phyloP scores from a whole-genome alignment of 2,329 filamentous ascomycete genomes.

The Botryosphaeria dothidea region DNA sequence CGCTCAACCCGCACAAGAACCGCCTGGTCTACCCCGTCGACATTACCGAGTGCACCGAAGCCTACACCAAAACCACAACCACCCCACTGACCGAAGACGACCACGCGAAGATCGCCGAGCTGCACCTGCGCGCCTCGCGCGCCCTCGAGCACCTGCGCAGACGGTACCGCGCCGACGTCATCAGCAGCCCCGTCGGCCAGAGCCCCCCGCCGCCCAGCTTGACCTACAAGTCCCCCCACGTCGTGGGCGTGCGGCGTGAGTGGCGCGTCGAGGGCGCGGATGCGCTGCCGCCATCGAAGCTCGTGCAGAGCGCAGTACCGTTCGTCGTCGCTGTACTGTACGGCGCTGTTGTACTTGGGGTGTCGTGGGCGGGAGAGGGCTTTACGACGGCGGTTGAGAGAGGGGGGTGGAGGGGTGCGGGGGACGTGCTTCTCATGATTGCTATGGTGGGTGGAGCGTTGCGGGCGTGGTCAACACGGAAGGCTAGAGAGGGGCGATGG shows the following conservation, averaged over 20 bases:
- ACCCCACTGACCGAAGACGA: not conserved
- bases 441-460: not conserved
- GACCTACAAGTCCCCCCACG: not conserved
- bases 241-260: not conserved
- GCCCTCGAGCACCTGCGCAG: constrained; percentile 12
- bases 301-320: not conserved
- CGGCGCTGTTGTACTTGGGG: not conserved
- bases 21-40: constrained; percentile 5
- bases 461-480: not conserved
- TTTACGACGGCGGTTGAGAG: constrained; percentile 28
- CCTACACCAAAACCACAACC: not conserved
- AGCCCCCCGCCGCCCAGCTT: not conserved
- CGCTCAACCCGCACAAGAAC: not conserved
- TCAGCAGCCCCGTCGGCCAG: not conserved
- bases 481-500: not conserved
- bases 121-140: constrained; percentile 2
- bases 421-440: not conserved
- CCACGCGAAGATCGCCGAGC: not conserved
- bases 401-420: constrained; percentile 25
- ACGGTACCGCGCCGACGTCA: not conserved
- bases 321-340: not conserved
- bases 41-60: not conserved
- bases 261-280: not conserved
- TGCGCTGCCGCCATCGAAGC: not conserved
- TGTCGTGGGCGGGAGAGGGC: not conserved